Base-by-base conservation (phyloP, 176 grass and related monocot genomes). In the Eleusine coracana region DNA sequence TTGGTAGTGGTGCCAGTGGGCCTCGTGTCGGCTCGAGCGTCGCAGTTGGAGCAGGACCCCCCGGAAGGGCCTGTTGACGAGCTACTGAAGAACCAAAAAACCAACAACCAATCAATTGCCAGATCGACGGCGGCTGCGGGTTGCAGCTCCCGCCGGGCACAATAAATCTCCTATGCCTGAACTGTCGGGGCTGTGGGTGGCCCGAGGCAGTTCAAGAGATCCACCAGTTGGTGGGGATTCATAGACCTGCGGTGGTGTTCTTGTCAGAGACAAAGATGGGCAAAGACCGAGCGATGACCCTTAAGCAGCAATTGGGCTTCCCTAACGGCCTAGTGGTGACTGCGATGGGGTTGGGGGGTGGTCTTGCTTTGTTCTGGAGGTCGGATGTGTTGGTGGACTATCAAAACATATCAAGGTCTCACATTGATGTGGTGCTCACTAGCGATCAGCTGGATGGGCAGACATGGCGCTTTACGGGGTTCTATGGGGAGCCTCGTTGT, bases 131-230 rank as follows among this genome's bases (percentile, higher is more conserved):
- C 3, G n/a, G 70, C 42, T 48, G 70, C n/a, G 1, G 0, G 39
- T 1, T 1, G 41, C 41, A 48, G 68, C 68, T 41, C 40, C 41
- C 40, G 4, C n/a, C 41, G 41, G n/a, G n/a, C 12, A 48, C 70
- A 72, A 72, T 72, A 42, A 72, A 49, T 49, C 10, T 23, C 3
- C 12, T 72, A 16, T 28, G 63, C 17, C 28, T 66, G 21, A 70
- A 70, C 68, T 70, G 40, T 9, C 40, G 39, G 39, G 68, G 68
- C 40, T 67, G 34, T 1, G 65, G 65, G 14, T 14, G 7, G 65
- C 34, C 14, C 5, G 65, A 67, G 65, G 68, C 68, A 71, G 68
- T 71, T 71, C 69, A 48, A 5, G 69, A 71, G 12, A 41, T 71
- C 23, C n/a, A 12, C 69, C 17, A 5, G 1, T 10, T 71, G 11